A percentile compares a stretch with the other conserved stretches of the same genome.
Evolutionary conservation across 257 asterid genomes (phyloP).

Genomic region (Eucommia ulmoides): DNA sequence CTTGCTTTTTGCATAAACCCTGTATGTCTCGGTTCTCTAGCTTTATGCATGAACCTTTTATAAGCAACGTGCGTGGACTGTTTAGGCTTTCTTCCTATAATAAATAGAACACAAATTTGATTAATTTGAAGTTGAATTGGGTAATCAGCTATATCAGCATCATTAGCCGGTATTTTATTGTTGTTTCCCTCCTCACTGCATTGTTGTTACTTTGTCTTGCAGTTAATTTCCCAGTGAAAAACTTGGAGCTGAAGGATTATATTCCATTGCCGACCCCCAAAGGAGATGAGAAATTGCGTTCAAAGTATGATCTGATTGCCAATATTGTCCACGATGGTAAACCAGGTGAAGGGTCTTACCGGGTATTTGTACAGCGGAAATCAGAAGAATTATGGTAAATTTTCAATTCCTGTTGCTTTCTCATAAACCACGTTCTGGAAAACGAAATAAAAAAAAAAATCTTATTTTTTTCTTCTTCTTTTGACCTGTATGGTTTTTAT

Average conservation of each 20-base stretch:
- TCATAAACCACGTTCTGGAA: too few species aligned
- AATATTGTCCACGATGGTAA: constrained; percentile 53
- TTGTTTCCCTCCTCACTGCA: neutral
- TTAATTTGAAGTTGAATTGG: too few species aligned
- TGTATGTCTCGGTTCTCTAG: too few species aligned
- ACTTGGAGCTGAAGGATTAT: constrained; percentile 85
- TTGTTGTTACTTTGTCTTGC: constrained; percentile 5
- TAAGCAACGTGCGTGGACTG: too few species aligned
- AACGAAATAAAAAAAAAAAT: neutral
- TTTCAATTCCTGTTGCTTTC: too few species aligned
- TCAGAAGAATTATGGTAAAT: constrained; percentile 80
- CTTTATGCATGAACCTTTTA: too few species aligned
- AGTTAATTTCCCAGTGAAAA: constrained; percentile 98
- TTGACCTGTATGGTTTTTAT: neutral
- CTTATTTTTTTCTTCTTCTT: neutral
- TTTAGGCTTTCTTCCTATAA: too few species aligned
- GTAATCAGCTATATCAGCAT: too few species aligned
- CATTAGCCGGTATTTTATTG: neutral
- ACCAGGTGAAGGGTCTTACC: constrained; percentile 45
- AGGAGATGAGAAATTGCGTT: constrained; percentile 45
- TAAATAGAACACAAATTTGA: too few species aligned
- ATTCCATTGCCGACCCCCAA: constrained; percentile 53
- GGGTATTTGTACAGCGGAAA: constrained; percentile 74
- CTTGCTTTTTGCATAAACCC: too few species aligned
- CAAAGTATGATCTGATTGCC: constrained; percentile 81